Conservation (phyloP, 2,329 filamentous ascomycete species). For the Phoma sp. region DNA sequence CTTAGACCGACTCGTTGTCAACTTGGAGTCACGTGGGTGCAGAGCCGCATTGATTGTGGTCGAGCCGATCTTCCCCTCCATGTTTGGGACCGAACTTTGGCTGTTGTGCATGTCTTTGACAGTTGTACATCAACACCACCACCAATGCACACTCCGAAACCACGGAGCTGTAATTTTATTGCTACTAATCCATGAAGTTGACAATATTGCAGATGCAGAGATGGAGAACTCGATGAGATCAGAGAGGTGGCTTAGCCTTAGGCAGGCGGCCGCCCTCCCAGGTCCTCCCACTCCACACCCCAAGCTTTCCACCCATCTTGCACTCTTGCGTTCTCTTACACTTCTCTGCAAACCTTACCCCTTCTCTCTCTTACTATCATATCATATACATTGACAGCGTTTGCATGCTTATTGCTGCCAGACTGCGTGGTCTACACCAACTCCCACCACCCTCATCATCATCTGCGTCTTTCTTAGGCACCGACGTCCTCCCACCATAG, state of each 20-base stretch:
- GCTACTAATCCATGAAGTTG: slow-evolving; percentile 33
- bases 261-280: slow-evolving; percentile 37
- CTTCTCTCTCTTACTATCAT: neutral
- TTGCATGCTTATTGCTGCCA: slow-evolving; percentile 5
- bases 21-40: slow-evolving; percentile 2
- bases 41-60: slow-evolving; percentile 8
- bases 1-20: too few species aligned
- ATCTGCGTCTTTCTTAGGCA: slow-evolving; percentile 30
- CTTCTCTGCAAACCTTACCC: neutral
- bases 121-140: slow-evolving; percentile 30
- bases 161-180: slow-evolving; percentile 31
- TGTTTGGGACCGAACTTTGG: slow-evolving; percentile 31
- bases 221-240: slow-evolving; percentile 25
- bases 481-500: slow-evolving; percentile 24
- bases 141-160: slow-evolving; percentile 27
- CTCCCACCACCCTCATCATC: slow-evolving; percentile 19
- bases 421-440: neutral
- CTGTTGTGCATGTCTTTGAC: slow-evolving; percentile 35
- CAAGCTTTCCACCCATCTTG: slow-evolving; percentile 12
- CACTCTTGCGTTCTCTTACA: slow-evolving; percentile 3
- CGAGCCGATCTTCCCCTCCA: slow-evolving; percentile 11
- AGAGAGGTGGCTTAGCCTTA: slow-evolving; percentile 37
- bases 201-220: slow-evolving; percentile 31
- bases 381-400: neutral
- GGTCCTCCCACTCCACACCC: slow-evolving; percentile 16